Base-by-base conservation (phyloP, 495 filamentous ascomycete genomes). In the Penicillium diatomitis region DNA sequence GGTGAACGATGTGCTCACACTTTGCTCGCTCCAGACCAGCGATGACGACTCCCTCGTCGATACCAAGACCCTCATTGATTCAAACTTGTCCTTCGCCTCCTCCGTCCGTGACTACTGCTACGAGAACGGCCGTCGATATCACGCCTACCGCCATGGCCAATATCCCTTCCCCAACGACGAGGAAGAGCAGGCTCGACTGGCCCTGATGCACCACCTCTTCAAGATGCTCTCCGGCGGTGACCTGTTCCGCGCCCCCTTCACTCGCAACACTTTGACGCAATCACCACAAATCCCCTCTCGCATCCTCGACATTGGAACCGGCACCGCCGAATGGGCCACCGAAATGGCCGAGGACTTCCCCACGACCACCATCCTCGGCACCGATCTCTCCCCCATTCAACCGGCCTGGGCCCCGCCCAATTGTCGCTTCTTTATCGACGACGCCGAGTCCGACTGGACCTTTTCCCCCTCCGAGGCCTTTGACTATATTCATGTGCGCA, bases 101-200 rank as follows among this genome's bases (percentile, higher is more conserved):
- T 76, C 68, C 8, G 66, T 72, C 9, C 63, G 62, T 20, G 66
- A 71, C 41, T 81, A 71, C 58, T 66, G 62, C 53, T 76, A 78
- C 50, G 74, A 82, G 56, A 82, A 82, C 51, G 80, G 80, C 49
- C 73, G 80, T 37, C 79, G 80, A 32, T 83, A 83, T 49, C 78
- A 83, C 55, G 70, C 77, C 40, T 82, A 79, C 57, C 68, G 72
- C 12, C 68, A 72, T 53, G 59, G 56, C 65, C 76, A 77, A 45
- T 85, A 84, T 46, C 66, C 68, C 30, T 75, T 77, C 36, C 82
- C 82, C 32, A 85, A 84, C 55, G 81, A 85, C 54, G 58, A 72
- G 28, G 56, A 68, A 40, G 81, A 85, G 54, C 72, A 75, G 51
- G 85, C 88, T 51, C 79, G 87, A 32, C 78, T 88, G 44, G 80